Evolutionary conservation across 331 rosid genomes (phyloP).

Genomic region (Quercus lobata): DNA sequence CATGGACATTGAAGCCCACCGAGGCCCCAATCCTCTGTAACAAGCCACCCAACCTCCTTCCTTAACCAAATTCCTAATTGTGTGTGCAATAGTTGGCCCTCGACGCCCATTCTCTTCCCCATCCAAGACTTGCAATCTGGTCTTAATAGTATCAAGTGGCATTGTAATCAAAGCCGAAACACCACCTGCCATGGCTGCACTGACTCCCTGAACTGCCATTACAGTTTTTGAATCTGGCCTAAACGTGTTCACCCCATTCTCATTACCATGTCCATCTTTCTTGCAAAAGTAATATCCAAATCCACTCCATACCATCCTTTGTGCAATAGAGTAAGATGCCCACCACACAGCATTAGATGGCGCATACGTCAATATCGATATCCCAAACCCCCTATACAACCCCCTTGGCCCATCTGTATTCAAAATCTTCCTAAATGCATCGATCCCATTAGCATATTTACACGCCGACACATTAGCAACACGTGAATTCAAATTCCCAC

Average conservation of each 20-base stretch:
- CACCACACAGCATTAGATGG: conserved; percentile 94
- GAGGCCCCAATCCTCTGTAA: conserved; percentile 83
- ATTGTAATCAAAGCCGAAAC: conserved; percentile 79
- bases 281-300: conserved; percentile 45
- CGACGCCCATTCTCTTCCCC: conserved; percentile 81
- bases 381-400: conserved; percentile 68
- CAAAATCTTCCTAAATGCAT: conserved; percentile 73
- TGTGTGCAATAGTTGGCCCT: conserved; percentile 63
- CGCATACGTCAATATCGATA: conserved; percentile 80
- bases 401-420: conserved; percentile 66
- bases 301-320: conserved; percentile 77
- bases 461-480: conserved; percentile 34
- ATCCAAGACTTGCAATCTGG: conserved; percentile 80
- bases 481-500: conserved; percentile 6
- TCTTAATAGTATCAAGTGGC: conserved; percentile 86
- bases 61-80: conserved; percentile 66
- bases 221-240: conserved; percentile 62
- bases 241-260: conserved; percentile 20
- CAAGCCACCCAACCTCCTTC: conserved; percentile 92
- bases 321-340: conserved; percentile 82
- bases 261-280: conserved; percentile 39
- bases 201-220: conserved; percentile 86
- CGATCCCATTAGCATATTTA: conserved; percentile 60
- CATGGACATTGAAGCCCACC: conserved; percentile 87
- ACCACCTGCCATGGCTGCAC: conserved; percentile 93